Evolutionary conservation across 2,329 filamentous ascomycete genomes (phyloP), one percentile per base, ranked within the genome.

Genomic region (Penicillium occitanis): DNA sequence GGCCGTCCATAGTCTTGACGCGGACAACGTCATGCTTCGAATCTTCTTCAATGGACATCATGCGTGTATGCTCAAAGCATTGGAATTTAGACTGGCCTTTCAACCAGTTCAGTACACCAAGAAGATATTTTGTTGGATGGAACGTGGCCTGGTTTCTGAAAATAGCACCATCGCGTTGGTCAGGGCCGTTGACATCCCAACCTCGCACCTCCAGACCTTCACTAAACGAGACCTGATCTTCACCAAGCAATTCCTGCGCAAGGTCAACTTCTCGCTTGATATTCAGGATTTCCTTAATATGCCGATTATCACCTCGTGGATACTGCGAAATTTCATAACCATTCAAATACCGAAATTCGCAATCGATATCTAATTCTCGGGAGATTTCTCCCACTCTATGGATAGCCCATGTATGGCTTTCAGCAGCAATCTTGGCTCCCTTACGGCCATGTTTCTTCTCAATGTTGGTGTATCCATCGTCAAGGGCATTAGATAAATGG

Each of bases 1-100:
- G n/a, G 6, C 53, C 53, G 7, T 37, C 33, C 33, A 19, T 37
- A n/a, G 53, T 57, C 53, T 57, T 33, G 14, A 57, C 53, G 28
- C 30, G 28, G 30, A 57, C 30, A 10, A 57, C 53, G n/a, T 14
- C 30, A 22, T 57, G 30, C 11, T 57, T 57, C 4, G 53, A 57
- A 8, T 57, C 53, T 57, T 57, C 53, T 22, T 57, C 53, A 11
- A 57, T 37, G 17, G 53, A 57, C 28, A 57, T 22, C 53, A 57
- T 57, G 11, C 53, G 28, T 6, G 53, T 57, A 37, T 57, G 33
- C 11, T 57, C 53, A 22, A 57, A 57, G 28, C 53, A 57, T 33
- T 57, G 53, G n/a, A 57, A 57, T 11, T 22, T 57, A 17, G 28
- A 30, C 53, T 57, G 30, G 5, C 35, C 17, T 22, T 57, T 57